Evolutionary conservation across 139 green algal species (phyloP), one percentile per base, ranked within the genome.

Genomic region (Parachlorella kessleri): DNA sequence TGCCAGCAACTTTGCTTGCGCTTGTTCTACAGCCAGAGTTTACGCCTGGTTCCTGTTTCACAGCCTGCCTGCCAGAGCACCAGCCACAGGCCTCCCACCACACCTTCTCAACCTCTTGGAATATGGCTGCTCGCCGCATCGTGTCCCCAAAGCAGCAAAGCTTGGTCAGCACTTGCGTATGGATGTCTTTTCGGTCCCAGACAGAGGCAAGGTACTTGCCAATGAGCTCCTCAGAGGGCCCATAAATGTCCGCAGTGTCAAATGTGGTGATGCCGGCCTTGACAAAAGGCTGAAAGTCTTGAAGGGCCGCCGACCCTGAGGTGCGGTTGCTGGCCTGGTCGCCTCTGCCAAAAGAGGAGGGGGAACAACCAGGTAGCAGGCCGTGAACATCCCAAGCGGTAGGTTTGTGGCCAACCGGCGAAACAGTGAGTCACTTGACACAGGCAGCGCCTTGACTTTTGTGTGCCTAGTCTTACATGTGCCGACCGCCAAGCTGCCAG

Each of bases 121-220:
- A 1, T 1, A 82, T n/a, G 21, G 32, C 40, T 4, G 63, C 81
- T 30, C 74, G 37, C 78, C 40, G 82, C 74, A 96, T 85, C 0
- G 42, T 48, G 24, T 78, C 69, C 33, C 84, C 81, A 72, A 97
- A 96, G 33, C 92, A 86, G 81, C 94, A 98, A 37, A 94, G 89
- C 86, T 98, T 98, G 38, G 92, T 96, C 23, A 93, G 83, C 3
- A 97, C 86, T 85, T 95, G 83, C 66, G 87, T 83, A 81, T 91
- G 86, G n/a, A 79, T n/a, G n/a, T n/a, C n/a, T n/a, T n/a, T n/a
- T n/a, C n/a, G n/a, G n/a, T n/a, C n/a, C n/a, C n/a, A n/a, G n/a
- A n/a, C n/a, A n/a, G n/a, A n/a, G n/a, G n/a, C 68, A 30, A 93
- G 72, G 81, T 88, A 91, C 82, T 81, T 75, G 3, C 94, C 94